A percentile compares a stretch with the other conserved stretches of the same genome.
These are phyloP conservation scores for Ganoderma lingzhi DNA, from an alignment of 1,284 basidiomycete species.

Conservation along the genomic window DNA sequence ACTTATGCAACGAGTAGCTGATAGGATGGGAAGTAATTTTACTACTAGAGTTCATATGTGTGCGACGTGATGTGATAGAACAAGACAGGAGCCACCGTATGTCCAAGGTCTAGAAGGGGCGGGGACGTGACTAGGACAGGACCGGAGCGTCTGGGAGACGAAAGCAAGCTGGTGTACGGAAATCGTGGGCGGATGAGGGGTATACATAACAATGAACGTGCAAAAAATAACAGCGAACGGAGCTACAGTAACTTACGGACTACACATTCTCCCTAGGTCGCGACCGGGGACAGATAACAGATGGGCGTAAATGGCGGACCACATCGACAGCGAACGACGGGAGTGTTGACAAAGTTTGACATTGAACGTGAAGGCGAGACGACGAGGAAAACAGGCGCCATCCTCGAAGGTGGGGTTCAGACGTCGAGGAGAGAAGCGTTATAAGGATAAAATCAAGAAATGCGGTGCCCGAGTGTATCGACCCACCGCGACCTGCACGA, in stretches of 20 bases:
- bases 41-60: slow-evolving; percentile 1
- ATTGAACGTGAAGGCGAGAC: background rate
- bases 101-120: background rate
- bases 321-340: background rate
- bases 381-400: background rate
- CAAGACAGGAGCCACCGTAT: background rate
- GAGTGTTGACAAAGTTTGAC: background rate
- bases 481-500: background rate
- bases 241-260: background rate
- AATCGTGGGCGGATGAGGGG: background rate
- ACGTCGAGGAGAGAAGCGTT: background rate
- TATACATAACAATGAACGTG: background rate
- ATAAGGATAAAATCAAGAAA: slow-evolving; percentile 6
- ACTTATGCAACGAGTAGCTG: slow-evolving; percentile 2
- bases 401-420: background rate
- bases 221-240: background rate
- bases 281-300: slow-evolving; percentile 2
- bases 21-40: background rate
- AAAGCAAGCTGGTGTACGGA: background rate
- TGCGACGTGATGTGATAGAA: background rate
- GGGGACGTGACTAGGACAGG: background rate
- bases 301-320: background rate
- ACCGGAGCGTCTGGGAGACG: background rate
- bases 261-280: background rate
- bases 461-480: background rate